Base-by-base conservation (phyloP, 140 eudicot species). In the Cichorium intybus region DNA sequence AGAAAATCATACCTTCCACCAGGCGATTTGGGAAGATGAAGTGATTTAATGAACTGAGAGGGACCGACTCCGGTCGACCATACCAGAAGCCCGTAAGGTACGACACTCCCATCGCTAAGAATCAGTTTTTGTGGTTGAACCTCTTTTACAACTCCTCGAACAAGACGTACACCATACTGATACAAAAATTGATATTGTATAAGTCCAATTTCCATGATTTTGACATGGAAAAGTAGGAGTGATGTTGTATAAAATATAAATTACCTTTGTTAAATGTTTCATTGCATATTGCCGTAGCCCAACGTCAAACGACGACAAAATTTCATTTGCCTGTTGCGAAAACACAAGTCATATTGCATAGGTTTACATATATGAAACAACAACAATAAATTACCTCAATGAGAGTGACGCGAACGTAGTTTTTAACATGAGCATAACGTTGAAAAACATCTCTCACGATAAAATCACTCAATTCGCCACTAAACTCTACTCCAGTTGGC, bases 11-110 rank as follows among this genome's bases (percentile, higher is more conserved):
- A 91, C 98, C 98, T 88, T 81, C 96, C 96, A 56, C 98, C 95
- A 10, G 81, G 92, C 56, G 96, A 82, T 72, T 85, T 85, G 17
- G 96, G 96, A 70, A 92, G 70, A 43, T 77, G 18, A 50, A 92
- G 84, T 46, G 90, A 77, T 65, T 79, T 88, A 15, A 75, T 83
- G 47, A 92, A 88, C 31, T 85, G 80, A 43, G 98, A 88, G 8
- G 98, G 95, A 72, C 96, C 98, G 51, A 92, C 98, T 4, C 98
- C 96, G 7, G 98, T 92, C 16, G 98, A 92, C 98, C 98, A 92
- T 15, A 92, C 96, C 51, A 92, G 74, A 45, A 92, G 88, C 23
- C 98, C 98, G 65, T 87, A 92, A 16, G 98, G 95, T 29, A 92
- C 96, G 11, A 80, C 92, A 59, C 89, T 87, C 61, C 98, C 98